A percentile compares a stretch with the other conserved stretches of the same genome.
Evolutionary conservation across 2,329 filamentous ascomycete species (phyloP).

Genomic region (Xylaria sp.): DNA sequence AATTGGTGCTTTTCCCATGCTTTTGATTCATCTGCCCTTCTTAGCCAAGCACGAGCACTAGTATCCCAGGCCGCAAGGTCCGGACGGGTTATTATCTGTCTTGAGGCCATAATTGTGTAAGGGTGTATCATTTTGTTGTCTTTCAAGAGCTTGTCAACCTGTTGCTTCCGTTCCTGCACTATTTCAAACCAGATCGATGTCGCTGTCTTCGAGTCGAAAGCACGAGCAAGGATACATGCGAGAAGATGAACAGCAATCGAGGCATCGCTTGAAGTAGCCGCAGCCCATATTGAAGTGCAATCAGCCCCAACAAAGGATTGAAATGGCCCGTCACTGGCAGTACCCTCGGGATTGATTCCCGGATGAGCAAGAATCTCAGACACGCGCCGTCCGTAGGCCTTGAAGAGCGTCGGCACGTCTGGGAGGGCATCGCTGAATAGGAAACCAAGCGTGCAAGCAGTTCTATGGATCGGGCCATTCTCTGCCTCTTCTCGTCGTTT

Average conservation of each 20-base stretch:
- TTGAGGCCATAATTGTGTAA: slow-evolving; percentile 1
- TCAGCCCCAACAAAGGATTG: slow-evolving; percentile 37
- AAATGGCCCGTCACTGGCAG: slow-evolving; percentile 12
- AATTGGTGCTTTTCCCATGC: slow-evolving; percentile 1
- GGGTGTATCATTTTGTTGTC: slow-evolving; percentile 14
- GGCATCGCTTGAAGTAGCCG: slow-evolving; percentile 45
- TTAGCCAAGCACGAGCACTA: slow-evolving; percentile 21
- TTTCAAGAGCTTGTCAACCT: not conserved
- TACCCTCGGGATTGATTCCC: slow-evolving; percentile 20
- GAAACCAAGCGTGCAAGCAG: slow-evolving; percentile 17
- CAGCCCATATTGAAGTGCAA: slow-evolving; percentile 47
- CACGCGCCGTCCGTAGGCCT: slow-evolving; percentile 19
- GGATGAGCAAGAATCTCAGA: slow-evolving; percentile 18
- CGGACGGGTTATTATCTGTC: slow-evolving; percentile 4
- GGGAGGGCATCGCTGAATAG: slow-evolving; percentile 21
- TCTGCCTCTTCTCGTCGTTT: slow-evolving; percentile 22
- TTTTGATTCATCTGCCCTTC: slow-evolving; percentile 16
- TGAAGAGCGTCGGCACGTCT: slow-evolving; percentile 2
- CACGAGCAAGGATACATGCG: slow-evolving; percentile 50
- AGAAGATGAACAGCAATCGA: slow-evolving; percentile 47
- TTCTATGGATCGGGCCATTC: slow-evolving; percentile 18
- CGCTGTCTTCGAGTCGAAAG: slow-evolving; percentile 45
- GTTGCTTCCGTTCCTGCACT: slow-evolving; percentile 33
- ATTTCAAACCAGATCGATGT: slow-evolving; percentile 51
- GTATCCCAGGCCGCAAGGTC: slow-evolving; percentile 24